Base-by-base conservation (phyloP, 495 filamentous ascomycete species). In the Aspergillus biplanus region DNA sequence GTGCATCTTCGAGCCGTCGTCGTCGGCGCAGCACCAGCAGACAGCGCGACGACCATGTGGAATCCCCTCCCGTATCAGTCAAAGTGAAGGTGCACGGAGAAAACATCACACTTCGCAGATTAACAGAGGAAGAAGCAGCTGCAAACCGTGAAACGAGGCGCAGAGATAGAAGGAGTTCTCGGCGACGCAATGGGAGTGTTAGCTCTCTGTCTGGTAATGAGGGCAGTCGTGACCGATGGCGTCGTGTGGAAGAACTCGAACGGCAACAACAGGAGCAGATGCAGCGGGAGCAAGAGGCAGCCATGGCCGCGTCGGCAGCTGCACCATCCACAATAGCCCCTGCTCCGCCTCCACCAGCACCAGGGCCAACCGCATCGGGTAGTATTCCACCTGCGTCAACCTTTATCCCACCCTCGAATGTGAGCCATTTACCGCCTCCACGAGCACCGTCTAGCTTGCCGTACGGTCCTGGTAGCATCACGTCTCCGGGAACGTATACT, bases 61-160 rank as follows among this genome's bases (percentile, higher is more conserved):
- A 78, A 15, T 85, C 84, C 12, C 85, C 86, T 16, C 88, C 91
- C 3, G 89, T 92, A 56, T 90, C 86, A 58, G 86, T 96, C 54
- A 92, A 92, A 75, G 82, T 96, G 32, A 89, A 89, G 71, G 87
- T 93, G 78, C 87, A 92, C 74, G 84, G 87, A 56, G 90, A 96
- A 67, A 88, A 92, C 66, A 88, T 96, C 52, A 96, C 92, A 11
- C 81, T 97, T 18, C 85, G 92, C 27, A 83, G 90, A 33, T 76
- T 97, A 12, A 91, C 89, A 7, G 91, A 94, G 64, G 86, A 92
- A 71, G 92, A 96, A 82, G 89, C 89, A 4, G 87, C 86, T 11
- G 84, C 84, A 12, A 82, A 80, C 49, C 83, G 87, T 46, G 83
- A 85, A 63, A 79, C 82, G 12, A 77, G 84, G 47, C 78, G 85